phyloP scores from a whole-genome alignment of 768 basidiomycete genomes.

The Clavaria fumosa region DNA sequence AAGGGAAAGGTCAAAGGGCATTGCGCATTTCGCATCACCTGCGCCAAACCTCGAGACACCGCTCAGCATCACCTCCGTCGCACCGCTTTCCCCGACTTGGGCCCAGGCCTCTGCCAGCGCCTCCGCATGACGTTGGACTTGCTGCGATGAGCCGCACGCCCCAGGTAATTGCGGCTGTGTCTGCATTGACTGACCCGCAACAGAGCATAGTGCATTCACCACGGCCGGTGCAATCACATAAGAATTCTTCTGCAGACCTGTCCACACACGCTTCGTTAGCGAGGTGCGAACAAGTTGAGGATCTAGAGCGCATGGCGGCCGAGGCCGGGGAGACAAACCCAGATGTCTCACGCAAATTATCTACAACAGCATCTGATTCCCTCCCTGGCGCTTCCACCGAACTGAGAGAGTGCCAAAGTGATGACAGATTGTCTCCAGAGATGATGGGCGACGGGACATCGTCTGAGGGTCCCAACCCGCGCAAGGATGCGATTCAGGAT shows the following conservation, averaged over 20 bases:
- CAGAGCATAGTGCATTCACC: conserved; percentile 40
- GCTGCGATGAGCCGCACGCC: no score
- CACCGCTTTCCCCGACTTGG: conserved; percentile 33
- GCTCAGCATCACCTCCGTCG: conserved; percentile 46
- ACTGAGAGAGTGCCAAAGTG: conserved; percentile 45
- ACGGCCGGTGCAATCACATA: conserved; percentile 53
- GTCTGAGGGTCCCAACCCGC: no score
- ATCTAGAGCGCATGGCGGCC: conserved; percentile 60
- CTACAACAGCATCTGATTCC: conserved; percentile 11
- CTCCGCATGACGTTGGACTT: no score
- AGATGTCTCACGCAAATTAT: conserved; percentile 27
- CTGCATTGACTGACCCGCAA: conserved; percentile 12
- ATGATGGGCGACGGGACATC: no score
- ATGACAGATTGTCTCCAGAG: no score
- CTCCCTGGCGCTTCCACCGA: conserved; percentile 4
- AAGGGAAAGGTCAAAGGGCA: conserved; percentile 47
- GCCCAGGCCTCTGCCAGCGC: conserved; percentile 8
- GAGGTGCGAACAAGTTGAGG: conserved; percentile 47
- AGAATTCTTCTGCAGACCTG: conserved; percentile 33
- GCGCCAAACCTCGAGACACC: conserved; percentile 37
- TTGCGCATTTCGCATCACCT: conserved; percentile 45
- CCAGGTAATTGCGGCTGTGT: no score
- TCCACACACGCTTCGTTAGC: conserved; percentile 22
- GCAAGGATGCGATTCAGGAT: no score
- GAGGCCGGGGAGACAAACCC: conserved; percentile 26